phyloP scores from a whole-genome alignment of 768 basidiomycete genomes.

The Clitopilus passeckerianus region DNA sequence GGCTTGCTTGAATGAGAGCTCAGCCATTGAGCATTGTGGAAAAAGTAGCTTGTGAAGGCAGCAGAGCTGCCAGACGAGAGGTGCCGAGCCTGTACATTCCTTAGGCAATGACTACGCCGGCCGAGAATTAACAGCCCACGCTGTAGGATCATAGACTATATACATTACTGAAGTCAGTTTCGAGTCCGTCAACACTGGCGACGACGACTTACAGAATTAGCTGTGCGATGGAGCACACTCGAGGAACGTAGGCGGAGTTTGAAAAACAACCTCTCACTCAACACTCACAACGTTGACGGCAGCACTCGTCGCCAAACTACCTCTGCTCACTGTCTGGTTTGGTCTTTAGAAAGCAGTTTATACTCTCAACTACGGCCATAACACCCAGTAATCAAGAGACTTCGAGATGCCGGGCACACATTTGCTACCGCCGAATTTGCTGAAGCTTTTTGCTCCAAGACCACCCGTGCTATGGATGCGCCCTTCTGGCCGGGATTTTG shows the following conservation, averaged over 20 bases:
- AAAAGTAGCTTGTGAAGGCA: conserved; percentile 55
- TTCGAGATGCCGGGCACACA: conserved; percentile 65
- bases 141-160: conserved; percentile 1
- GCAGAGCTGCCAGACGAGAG: conserved; percentile 9
- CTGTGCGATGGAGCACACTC: conserved; percentile 2
- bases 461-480: conserved; percentile 85
- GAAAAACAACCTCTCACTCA: conserved; percentile 5
- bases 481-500: conserved; percentile 80
- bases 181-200: neutral
- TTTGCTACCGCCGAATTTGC: conserved; percentile 89
- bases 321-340: neutral
- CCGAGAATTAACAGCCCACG: neutral
- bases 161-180: neutral
- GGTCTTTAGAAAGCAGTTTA: neutral
- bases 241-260: conserved; percentile 14
- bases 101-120: conserved; percentile 1
- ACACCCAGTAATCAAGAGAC: neutral
- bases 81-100: neutral
- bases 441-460: conserved; percentile 92
- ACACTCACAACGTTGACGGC: conserved; percentile 5
- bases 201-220: neutral
- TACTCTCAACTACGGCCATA: neutral
- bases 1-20: conserved; percentile 2
- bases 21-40: conserved; percentile 55
- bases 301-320: neutral